Evolutionary conservation across 805 yeast species (phyloP), one percentile per base, ranked within the genome.

Genomic region (Yamadazyma tumulicola): DNA sequence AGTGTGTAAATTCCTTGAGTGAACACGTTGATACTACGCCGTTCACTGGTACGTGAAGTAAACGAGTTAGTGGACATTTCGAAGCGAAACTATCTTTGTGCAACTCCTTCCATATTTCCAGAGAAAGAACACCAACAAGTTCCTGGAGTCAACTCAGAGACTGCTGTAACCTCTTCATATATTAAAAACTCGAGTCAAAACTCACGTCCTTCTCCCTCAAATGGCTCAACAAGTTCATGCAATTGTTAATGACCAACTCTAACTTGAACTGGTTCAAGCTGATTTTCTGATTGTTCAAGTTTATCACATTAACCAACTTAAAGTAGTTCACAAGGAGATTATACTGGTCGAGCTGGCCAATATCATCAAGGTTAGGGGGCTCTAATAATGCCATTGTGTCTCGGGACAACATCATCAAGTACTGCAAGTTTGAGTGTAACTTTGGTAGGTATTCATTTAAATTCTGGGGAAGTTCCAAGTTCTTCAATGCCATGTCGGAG

Each of bases 271-370:
- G 14, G 14, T 30, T 30, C 26, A 38, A 15, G 2, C 14, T 23
- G 2, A 23, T 11, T 12, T 17, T 19, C 18, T 39, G 39, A 19
- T 26, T 31, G 6, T 12, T 6, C 9, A 34, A 30, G 16, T 35
- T 30, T 1, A 42, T 33, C 19, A 29, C 32, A 17, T 33, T 34
- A 11, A 35, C 21, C n/a, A 42, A 25, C 16, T 26, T 30, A 21
- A 32, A 36, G 23, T 42, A 38, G 5, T 20, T 23, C 11, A 34
- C 31, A 16, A 32, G 18, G 15, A 33, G 27, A 10, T 29, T 24
- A 14, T 24, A 24, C 5, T 28, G 37, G 21, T 18, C 16, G 19
- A 15, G 20, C 24, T 24, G n/a, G 12, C 13, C 26, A 12, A 32
- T 15, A 9, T 17, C 27, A 19, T 12, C 20, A 21, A 21, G 11